Base-by-base conservation (phyloP, 306 rosid genomes). In the Trifolium subterraneum region DNA sequence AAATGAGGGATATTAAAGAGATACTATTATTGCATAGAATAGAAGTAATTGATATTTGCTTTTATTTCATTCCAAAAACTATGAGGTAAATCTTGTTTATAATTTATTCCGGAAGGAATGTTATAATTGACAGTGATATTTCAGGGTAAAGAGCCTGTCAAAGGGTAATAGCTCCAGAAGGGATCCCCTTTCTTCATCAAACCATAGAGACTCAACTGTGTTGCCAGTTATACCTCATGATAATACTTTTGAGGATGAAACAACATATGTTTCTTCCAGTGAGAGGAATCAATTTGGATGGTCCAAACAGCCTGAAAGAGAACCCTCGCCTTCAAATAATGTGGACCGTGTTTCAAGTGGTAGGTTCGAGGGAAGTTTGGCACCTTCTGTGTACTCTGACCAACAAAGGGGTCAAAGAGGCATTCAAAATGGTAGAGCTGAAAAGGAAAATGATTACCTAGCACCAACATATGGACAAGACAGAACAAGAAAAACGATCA, bases 111-210 rank as follows among this genome's bases (percentile, higher is more conserved):
- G 13, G 45, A 10, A 9, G 54, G 19, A 47, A 3, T 72, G 18
- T 66, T 54, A 70, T 79, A 63, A 68, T 79, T 27, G 60, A 38
- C 52, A 48, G 62, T 64, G 48, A 11, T 44, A 52, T 64, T 74
- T 36, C 84, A 89, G 97, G 74, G 97, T 91, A 67, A 89, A 89
- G 87, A 87, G 97, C 65, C 64, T 89, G 68, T 91, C 97, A 10
- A 89, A 87, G 79, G 97, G 91, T 44, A 84, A 79, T 79, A 78
- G 52, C 87, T 81, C 87, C 68, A 88, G 54, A 78, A 84, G 86
- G 85, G 92, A 91, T 67, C 87, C 72, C 22, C 64, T 84, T 78
- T 80, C 91, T 79, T 87, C 90, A 50, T 80, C 88, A 51, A 84
- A 72, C 76, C 78, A 82, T 54, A 79, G 92, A 72, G 96, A 90